Base-by-base conservation (phyloP, 1,284 basidiomycete genomes). In the Thelephora terrestris region DNA sequence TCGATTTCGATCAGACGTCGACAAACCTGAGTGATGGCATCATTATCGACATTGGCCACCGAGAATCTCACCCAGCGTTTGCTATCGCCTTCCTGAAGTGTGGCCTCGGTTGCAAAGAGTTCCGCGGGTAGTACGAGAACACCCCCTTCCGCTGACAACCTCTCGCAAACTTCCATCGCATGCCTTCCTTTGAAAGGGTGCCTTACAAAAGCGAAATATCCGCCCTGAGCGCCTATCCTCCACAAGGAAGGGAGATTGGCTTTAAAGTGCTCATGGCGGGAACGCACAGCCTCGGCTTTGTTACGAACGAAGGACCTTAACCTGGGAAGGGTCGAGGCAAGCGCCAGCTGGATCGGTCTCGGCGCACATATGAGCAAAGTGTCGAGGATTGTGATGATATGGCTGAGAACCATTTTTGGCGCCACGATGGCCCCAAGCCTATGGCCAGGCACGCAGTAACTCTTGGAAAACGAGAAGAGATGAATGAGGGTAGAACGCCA, bases 361-460 rank as follows among this genome's bases (percentile, higher is more conserved):
- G 87, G 83, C 0, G 88, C 71, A 57, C 89, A 91, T 50, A 91
- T 87, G 62, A 88, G 78, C 45, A 91, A 71, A 55, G 82, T 87
- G 64, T 94, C 91, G 12, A 88, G 73, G 14, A 85, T 73, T 10
- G 78, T 89, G 38, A 69, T 71, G 34, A 87, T 58, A 12, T 78
- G 66, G 5, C 65, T 54, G 4, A 87, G 65, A 45, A 92, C 65
- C 0, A 63, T 55, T 0, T 81, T 75, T 0, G 80, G 75, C 0
- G 83, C 81, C n/a, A 82, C 75, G 51, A 93, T 75, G 4, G 77
- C 75, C 1, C 91, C 91, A 1, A 94, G 74, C 14, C 91, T 78
- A 63, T 91, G 86, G 0, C 91, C 91, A 0, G 91, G 91, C 39
- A 95, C 78, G 48, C 81, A 79, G 64, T 91, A 92, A 17, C 82